phyloP scores from a whole-genome alignment of 2,329 filamentous ascomycete genomes.

The Clonostachys chloroleuca region DNA sequence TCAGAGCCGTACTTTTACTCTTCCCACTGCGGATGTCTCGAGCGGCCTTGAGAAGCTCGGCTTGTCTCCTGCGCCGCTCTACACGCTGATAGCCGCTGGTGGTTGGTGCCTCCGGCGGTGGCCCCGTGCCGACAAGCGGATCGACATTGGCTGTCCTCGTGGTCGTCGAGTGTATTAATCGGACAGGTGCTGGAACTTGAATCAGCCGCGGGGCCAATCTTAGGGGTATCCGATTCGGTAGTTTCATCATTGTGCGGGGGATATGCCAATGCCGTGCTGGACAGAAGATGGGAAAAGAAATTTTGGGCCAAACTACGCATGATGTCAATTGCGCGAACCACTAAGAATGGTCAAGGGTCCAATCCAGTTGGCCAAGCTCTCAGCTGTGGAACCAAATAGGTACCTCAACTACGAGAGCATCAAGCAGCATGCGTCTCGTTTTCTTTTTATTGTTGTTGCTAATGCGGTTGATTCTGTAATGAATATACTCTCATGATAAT shows the following conservation, averaged over 20 bases:
- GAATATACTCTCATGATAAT: no score
- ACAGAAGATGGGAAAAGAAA: conserved; percentile 2
- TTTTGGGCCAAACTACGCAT: conserved; percentile 1
- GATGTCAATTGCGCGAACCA: no score
- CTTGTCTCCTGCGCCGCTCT: conserved; percentile 47
- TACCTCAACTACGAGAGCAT: no score
- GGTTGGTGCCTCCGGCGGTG: conserved; percentile 51
- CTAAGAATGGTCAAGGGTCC: no score
- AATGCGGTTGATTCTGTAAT: no score
- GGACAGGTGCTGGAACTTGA: conserved; percentile 8
- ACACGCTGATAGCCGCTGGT: conserved; percentile 39
- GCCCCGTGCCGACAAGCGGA: conserved; percentile 51
- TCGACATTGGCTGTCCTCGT: conserved; percentile 38
- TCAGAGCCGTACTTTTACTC: conserved; percentile 37
- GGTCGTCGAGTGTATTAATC: conserved; percentile 23
- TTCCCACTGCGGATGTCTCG: conserved; percentile 38
- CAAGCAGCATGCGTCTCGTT: no score
- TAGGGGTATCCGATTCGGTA: conserved; percentile 29
- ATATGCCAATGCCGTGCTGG: conserved; percentile 5
- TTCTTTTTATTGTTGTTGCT: no score
- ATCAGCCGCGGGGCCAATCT: conserved; percentile 20
- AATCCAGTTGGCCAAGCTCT: no score
- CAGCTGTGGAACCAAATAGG: no score
- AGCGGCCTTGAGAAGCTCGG: conserved; percentile 47
- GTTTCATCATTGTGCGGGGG: conserved; percentile 28